A percentile compares a stretch with the other conserved stretches of the same genome.
phyloP scores from a whole-genome alignment of 139 green algal genomes.

The Chlamydomonas asymmetrica region DNA sequence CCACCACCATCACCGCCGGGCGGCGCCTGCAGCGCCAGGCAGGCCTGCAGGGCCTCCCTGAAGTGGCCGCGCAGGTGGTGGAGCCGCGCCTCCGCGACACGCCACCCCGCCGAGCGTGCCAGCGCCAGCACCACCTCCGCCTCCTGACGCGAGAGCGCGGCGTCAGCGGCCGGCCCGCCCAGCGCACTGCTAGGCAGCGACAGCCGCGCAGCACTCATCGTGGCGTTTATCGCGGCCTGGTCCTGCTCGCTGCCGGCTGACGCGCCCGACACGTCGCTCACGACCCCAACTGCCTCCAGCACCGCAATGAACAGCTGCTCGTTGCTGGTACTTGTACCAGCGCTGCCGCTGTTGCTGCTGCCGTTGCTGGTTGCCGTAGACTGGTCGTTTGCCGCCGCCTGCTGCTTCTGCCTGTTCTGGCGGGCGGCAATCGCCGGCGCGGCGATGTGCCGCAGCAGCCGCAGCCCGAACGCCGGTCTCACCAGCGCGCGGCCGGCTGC shows the following conservation, averaged over 20 bases:
- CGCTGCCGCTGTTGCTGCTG: not conserved
- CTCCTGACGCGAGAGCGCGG: conserved; percentile 14
- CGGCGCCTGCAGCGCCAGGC: conserved; percentile 18
- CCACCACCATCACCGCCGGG: not conserved
- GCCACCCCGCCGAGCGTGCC: conserved; percentile 7
- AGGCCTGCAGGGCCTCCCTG: conserved; percentile 17
- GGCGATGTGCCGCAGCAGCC: conserved; percentile 40
- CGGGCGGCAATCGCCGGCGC: not conserved
- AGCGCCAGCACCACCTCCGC: conserved; percentile 18
- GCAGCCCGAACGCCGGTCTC: conserved; percentile 22
- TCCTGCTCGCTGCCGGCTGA: conserved; percentile 4
- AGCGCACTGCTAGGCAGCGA: too few relatives aligned
- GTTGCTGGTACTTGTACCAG: not conserved
- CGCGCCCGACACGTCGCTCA: too few relatives aligned
- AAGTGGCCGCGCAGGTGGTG: conserved; percentile 49
- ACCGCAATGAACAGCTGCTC: conserved; percentile 34
- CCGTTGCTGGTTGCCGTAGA: too few relatives aligned
- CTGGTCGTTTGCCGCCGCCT: too few relatives aligned
- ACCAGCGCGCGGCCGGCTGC: conserved; percentile 43
- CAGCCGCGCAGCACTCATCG: too few relatives aligned
- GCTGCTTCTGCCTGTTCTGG: not conserved
- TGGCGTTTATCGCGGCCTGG: too few relatives aligned
- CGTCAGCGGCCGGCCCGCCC: too few relatives aligned
- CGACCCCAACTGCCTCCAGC: conserved; percentile 35
- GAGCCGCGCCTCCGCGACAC: conserved; percentile 19